Conservation (phyloP, 1,139 yeast species). For the Blastobotrys indianensis region DNA sequence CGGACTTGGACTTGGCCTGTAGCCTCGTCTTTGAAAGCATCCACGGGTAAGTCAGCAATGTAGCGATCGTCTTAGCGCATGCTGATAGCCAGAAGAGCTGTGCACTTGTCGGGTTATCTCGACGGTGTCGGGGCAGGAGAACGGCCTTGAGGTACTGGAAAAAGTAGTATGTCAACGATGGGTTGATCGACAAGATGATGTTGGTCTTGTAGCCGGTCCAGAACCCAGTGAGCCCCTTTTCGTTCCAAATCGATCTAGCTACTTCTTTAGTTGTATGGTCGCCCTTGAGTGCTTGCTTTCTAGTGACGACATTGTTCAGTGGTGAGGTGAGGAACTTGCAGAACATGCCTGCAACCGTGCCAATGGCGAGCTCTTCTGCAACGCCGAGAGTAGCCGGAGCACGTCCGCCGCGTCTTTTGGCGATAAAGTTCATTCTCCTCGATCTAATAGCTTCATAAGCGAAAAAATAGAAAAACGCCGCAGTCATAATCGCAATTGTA, state of each 20-base stretch:
- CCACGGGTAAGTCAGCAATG: constrained; percentile 32
- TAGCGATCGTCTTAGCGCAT: constrained; percentile 32
- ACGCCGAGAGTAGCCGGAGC: constrained; percentile 78
- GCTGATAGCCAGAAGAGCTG: constrained; percentile 32
- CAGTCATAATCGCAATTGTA: constrained; percentile 29
- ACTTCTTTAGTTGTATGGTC: constrained; percentile 15
- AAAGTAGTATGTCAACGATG: constrained; percentile 60
- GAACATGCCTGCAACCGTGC: constrained; percentile 60
- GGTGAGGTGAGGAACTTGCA: constrained; percentile 34
- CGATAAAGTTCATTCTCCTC: constrained; percentile 76
- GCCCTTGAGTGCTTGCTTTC: constrained; percentile 30
- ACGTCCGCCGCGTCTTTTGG: constrained; percentile 67
- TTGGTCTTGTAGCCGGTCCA: constrained; percentile 77
- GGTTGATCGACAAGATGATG: constrained; percentile 63
- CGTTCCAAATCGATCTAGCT: constrained; percentile 48
- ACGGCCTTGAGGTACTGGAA: constrained; percentile 27
- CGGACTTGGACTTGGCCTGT: constrained; percentile 45
- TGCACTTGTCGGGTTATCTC: constrained; percentile 27
- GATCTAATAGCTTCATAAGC: constrained; percentile 76
- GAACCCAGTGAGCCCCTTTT: constrained; percentile 59
- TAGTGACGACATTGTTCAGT: constrained; percentile 30
- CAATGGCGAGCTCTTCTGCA: constrained; percentile 79
- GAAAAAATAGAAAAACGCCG: constrained; percentile 51
- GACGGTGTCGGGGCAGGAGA: constrained; percentile 24
- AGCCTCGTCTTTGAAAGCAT: constrained; percentile 63